Evolutionary conservation across 345 rosid genomes (phyloP).

Genomic region (Toxicodendron radicans): DNA sequence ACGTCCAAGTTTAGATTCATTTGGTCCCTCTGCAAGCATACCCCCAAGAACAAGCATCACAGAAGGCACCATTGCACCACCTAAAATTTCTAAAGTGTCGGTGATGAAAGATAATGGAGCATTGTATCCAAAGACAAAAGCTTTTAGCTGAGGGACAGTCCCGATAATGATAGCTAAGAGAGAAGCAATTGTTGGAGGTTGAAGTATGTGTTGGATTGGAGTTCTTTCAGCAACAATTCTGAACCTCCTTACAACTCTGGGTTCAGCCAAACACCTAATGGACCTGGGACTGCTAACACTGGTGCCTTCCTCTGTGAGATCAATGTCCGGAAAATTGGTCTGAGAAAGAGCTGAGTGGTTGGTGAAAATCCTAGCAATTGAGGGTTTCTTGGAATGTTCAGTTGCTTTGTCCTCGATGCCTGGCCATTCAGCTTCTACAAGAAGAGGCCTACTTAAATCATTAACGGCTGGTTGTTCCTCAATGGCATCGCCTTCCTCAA

Average conservation of each 20-base stretch:
- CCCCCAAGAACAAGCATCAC: conserved; percentile 98
- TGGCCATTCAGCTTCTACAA: conserved; percentile 94
- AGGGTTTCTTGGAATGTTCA: conserved; percentile 78
- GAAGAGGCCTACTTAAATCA: conserved; percentile 67
- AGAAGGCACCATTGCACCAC: conserved; percentile 88
- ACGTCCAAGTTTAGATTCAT: conserved; percentile 71
- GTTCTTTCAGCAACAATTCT: conserved; percentile 88
- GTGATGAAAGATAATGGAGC: conserved; percentile 83
- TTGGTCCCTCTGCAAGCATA: conserved; percentile 93
- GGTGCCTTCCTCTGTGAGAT: conserved; percentile 38
- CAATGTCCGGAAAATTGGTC: conserved; percentile 54
- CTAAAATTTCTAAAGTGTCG: conserved; percentile 84
- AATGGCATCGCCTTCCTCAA: conserved; percentile 62
- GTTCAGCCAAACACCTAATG: conserved; percentile 76
- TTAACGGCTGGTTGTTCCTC: conserved; percentile 35
- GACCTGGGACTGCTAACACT: conserved; percentile 58
- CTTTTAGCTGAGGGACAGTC: conserved; percentile 70
- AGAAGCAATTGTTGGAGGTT: conserved; percentile 92
- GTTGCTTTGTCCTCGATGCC: conserved; percentile 95
- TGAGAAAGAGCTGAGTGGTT: conserved; percentile 53
- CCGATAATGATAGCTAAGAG: conserved; percentile 78
- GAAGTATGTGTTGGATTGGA: conserved; percentile 84
- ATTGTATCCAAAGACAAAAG: conserved; percentile 65
- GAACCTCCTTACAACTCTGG: conserved; percentile 82
- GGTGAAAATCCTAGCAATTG: conserved; percentile 66